Conservation (phyloP, 768 basidiomycete species). For the Rhodosporidiobolus sp. region DNA sequence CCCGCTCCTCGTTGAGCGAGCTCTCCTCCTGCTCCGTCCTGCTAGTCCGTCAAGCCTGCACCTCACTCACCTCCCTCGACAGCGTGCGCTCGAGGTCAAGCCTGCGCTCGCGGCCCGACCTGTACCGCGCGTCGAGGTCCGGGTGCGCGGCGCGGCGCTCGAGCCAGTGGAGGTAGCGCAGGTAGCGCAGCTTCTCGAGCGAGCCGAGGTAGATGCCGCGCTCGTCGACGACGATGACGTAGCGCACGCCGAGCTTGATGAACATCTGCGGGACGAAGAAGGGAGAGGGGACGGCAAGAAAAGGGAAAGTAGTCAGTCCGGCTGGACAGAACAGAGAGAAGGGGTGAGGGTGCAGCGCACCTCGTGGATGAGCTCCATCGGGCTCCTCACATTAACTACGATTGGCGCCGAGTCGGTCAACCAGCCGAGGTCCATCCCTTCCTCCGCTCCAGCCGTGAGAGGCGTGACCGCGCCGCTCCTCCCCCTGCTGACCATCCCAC, state of each 20-base stretch:
- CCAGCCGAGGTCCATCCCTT: slow-evolving; percentile 53
- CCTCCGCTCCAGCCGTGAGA: slow-evolving; percentile 43
- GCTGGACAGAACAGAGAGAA: background rate
- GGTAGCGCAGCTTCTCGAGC: slow-evolving; percentile 92
- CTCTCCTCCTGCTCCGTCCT: too few species aligned
- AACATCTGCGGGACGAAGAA: slow-evolving; percentile 55
- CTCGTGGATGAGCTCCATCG: slow-evolving; percentile 87
- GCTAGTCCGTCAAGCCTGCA: too few species aligned
- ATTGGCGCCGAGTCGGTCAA: slow-evolving; percentile 68
- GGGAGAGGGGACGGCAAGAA: too few species aligned
- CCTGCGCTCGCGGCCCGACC: too few species aligned
- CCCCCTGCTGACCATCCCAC: background rate
- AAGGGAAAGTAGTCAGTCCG: too few species aligned
- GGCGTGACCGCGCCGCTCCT: slow-evolving; percentile 45
- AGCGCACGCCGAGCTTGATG: slow-evolving; percentile 85
- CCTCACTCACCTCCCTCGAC: too few species aligned
- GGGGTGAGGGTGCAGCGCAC: slow-evolving; percentile 40
- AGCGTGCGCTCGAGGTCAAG: too few species aligned
- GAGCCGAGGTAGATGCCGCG: slow-evolving; percentile 84
- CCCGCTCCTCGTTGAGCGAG: too few species aligned
- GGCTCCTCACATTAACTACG: slow-evolving; percentile 75
- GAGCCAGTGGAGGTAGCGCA: slow-evolving; percentile 48
- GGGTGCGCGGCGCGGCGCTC: slow-evolving; percentile 10
- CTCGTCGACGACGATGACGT: slow-evolving; percentile 76
- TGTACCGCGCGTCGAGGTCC: too few species aligned